Evolutionary conservation across 2,329 filamentous ascomycete genomes (phyloP).

Genomic region (Beauveria sp.): DNA sequence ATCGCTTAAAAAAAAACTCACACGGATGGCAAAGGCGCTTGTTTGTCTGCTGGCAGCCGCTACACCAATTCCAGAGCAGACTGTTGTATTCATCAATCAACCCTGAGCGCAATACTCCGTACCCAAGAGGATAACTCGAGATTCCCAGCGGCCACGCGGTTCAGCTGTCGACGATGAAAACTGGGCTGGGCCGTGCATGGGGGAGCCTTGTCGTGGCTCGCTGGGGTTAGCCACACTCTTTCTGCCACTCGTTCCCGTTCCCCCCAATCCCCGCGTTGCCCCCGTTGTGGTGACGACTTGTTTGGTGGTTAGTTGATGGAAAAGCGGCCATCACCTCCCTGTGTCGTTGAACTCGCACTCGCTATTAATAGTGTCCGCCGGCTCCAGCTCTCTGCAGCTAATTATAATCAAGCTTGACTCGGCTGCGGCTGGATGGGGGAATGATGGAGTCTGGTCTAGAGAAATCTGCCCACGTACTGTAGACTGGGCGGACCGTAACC

Average conservation of each 20-base stretch:
- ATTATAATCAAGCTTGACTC: too few species aligned
- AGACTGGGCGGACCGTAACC: neutral
- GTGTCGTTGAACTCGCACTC: too few species aligned
- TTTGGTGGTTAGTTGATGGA: neutral
- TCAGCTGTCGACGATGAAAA: neutral
- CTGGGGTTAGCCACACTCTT: neutral
- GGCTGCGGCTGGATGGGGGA: neutral
- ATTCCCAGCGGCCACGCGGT: neutral
- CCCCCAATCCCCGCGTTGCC: too few species aligned
- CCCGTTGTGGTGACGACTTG: neutral
- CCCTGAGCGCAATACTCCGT: neutral
- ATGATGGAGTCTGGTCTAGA: neutral
- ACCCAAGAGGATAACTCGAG: neutral
- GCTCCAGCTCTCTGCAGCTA: too few species aligned
- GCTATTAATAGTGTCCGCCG: too few species aligned
- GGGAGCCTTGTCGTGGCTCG: neutral
- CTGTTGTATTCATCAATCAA: neutral
- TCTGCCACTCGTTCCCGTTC: neutral
- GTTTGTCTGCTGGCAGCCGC: neutral
- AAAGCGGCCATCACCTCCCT: too few species aligned
- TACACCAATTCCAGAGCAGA: neutral
- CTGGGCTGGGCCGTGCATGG: neutral
- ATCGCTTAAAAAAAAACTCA: neutral
- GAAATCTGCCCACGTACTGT: neutral
- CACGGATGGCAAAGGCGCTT: neutral